Percentiles rank a stretch among this genome's conserved stretches.
Conservation (phyloP, 225 moss, liverwort and hornwort species). For the Sphagnum contortum region DNA sequence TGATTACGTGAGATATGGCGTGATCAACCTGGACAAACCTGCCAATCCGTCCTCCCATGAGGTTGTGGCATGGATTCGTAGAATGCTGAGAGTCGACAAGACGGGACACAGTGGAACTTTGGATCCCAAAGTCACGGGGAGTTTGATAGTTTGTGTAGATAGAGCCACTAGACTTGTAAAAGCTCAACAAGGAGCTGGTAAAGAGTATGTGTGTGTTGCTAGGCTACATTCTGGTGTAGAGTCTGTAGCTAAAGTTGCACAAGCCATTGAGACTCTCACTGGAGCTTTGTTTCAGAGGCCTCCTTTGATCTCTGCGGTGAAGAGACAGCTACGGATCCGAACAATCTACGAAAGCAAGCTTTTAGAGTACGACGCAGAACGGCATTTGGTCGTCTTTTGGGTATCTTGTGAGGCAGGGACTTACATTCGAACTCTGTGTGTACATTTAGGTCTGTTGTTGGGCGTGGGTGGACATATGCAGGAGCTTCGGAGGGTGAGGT, state of each 20-base stretch:
- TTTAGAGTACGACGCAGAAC: conserved; percentile 85
- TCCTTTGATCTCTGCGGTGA: conserved; percentile 83
- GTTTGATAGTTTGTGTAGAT: conserved; percentile 92
- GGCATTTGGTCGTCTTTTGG: conserved; percentile 95
- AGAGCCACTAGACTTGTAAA: conserved; percentile 90
- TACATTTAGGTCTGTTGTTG: conserved; percentile 77
- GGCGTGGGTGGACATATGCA: conserved; percentile 97
- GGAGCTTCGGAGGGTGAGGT: conserved; percentile 86
- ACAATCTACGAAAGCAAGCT: conserved; percentile 96
- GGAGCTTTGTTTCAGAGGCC: conserved; percentile 90
- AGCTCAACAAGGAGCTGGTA: conserved; percentile 93
- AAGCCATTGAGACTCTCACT: conserved; percentile 89
- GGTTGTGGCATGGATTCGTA: conserved; percentile 92
- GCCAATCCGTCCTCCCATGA: conserved; percentile 91
- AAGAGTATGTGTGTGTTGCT: conserved; percentile 96
- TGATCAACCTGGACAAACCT: conserved; percentile 94
- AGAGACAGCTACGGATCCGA: conserved; percentile 86
- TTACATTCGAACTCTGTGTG: conserved; percentile 86
- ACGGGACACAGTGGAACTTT: conserved; percentile 94
- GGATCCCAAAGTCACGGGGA: conserved; percentile 95
- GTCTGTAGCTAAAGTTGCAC: conserved; percentile 67
- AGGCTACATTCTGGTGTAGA: conserved; percentile 86
- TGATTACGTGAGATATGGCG: conserved; percentile 90
- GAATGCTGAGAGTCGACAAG: conserved; percentile 88
- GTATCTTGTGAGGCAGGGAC: conserved; percentile 94